phyloP scores from a whole-genome alignment of 1,284 basidiomycete species.

The Fomitopsis palustris region DNA sequence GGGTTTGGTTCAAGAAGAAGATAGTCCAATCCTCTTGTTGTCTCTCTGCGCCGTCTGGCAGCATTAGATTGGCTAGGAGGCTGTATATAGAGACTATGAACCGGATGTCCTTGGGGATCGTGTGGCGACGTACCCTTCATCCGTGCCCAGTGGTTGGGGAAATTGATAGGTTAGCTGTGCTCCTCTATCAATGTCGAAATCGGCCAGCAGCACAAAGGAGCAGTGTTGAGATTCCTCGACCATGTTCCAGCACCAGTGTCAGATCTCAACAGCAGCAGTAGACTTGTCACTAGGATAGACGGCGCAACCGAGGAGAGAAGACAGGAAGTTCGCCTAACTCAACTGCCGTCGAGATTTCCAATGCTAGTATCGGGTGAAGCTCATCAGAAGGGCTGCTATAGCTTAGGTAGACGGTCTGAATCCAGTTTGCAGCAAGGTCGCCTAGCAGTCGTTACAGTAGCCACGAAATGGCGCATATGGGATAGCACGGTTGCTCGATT shows the following conservation, averaged over 20 bases:
- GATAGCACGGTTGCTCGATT: neutral
- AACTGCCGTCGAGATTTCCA: neutral
- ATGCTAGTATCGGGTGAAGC: neutral
- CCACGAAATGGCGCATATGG: neutral
- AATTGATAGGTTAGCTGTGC: slow-evolving; percentile 92
- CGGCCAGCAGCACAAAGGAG: slow-evolving; percentile 89
- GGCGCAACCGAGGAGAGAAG: too few relatives aligned
- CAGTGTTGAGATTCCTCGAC: slow-evolving; percentile 61
- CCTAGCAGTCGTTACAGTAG: neutral
- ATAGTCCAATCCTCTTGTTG: slow-evolving; percentile 97
- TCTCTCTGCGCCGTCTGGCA: slow-evolving; percentile 95
- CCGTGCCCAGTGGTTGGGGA: slow-evolving; percentile 86
- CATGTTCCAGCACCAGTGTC: slow-evolving; percentile 23
- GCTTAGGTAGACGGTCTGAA: neutral
- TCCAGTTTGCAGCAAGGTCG: neutral
- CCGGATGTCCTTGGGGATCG: too few relatives aligned
- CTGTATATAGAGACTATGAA: slow-evolving; percentile 36
- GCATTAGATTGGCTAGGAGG: slow-evolving; percentile 94
- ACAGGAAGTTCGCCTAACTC: neutral
- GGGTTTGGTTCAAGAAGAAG: slow-evolving; percentile 94
- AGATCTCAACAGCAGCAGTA: neutral
- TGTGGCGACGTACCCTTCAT: slow-evolving; percentile 74
- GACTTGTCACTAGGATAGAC: neutral
- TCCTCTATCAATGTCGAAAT: slow-evolving; percentile 93
- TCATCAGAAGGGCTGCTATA: neutral